Percentiles rank a stretch among this genome's conserved stretches.
phyloP scores from a whole-genome alignment of 192 early-diverging fungal species.

The Endogone sp. region DNA sequence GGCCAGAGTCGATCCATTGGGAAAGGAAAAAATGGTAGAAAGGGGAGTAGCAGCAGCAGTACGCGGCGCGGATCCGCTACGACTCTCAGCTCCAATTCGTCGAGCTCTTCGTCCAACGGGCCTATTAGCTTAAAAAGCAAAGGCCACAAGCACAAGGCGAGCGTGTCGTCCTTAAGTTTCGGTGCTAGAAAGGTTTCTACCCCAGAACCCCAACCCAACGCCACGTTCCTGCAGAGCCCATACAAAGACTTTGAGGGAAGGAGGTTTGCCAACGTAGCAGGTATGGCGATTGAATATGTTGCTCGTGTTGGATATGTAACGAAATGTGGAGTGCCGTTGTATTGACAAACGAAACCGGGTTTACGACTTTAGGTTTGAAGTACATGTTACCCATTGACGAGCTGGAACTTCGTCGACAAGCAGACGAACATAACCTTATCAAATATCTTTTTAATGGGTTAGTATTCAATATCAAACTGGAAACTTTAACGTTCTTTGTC shows the following conservation, averaged over 20 bases:
- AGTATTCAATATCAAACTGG: not conserved
- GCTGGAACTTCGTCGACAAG: not conserved
- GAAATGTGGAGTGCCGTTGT: too few relatives aligned
- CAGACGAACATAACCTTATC: not conserved
- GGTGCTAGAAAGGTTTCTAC: not conserved
- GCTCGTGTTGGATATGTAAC: not conserved
- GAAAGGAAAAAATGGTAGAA: not conserved
- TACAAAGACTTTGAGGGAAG: not conserved
- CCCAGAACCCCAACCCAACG: not conserved
- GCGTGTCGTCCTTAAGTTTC: not conserved
- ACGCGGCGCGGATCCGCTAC: not conserved
- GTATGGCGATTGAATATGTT: not conserved
- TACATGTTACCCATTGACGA: not conserved
- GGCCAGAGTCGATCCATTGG: not conserved
- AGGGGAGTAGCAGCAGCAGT: not conserved
- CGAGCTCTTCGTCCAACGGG: not conserved
- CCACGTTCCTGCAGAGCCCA: not conserved
- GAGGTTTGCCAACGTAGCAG: not conserved
- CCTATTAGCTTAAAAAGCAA: not conserved
- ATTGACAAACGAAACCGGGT: not conserved
- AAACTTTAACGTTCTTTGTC: not conserved
- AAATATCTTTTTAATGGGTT: not conserved
- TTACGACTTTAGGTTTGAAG: not conserved
- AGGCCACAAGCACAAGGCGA: not conserved
- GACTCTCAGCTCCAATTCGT: not conserved